Conservation (phyloP, 2,329 filamentous ascomycete genomes). For the Spiromastix sp. region DNA sequence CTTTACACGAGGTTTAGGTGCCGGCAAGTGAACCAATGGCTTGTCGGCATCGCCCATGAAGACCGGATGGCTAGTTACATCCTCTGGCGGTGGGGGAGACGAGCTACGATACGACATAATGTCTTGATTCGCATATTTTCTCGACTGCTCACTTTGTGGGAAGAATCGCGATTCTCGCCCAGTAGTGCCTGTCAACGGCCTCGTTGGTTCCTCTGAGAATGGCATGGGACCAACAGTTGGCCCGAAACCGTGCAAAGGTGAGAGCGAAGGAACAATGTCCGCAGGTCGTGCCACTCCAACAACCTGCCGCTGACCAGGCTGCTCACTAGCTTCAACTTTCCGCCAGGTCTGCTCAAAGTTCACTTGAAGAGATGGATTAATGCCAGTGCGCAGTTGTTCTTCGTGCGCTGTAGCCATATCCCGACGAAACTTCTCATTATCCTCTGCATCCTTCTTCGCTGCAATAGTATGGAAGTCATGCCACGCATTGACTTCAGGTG, state of each 20-base stretch:
- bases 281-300: slow-evolving; percentile 26
- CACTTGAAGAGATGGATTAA: slow-evolving; percentile 23
- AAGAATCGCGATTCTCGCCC: slow-evolving; percentile 40
- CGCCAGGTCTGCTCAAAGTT: slow-evolving; percentile 38
- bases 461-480: slow-evolving; percentile 33
- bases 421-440: slow-evolving; percentile 29
- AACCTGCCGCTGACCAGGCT: slow-evolving; percentile 29
- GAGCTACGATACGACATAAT: slow-evolving; percentile 26
- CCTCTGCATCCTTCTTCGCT: slow-evolving; percentile 30
- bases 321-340: slow-evolving; percentile 32
- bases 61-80: slow-evolving; percentile 45
- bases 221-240: slow-evolving; percentile 25
- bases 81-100: slow-evolving; percentile 49
- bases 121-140: slow-evolving; percentile 22
- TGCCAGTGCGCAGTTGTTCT: slow-evolving; percentile 23
- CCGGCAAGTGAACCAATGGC: slow-evolving; percentile 49
- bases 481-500: slow-evolving; percentile 29
- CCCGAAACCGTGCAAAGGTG: slow-evolving; percentile 27
- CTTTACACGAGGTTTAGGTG: slow-evolving; percentile 63
- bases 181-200: slow-evolving; percentile 24
- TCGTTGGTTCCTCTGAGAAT: slow-evolving; percentile 23
- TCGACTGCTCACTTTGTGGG: slow-evolving; percentile 30
- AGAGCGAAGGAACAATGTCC: slow-evolving; percentile 17
- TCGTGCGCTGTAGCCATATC: slow-evolving; percentile 31
- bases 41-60: slow-evolving; percentile 40